Evolutionary conservation across 2,329 filamentous ascomycete genomes (phyloP).

Genomic region (Hypoxylon sp.): DNA sequence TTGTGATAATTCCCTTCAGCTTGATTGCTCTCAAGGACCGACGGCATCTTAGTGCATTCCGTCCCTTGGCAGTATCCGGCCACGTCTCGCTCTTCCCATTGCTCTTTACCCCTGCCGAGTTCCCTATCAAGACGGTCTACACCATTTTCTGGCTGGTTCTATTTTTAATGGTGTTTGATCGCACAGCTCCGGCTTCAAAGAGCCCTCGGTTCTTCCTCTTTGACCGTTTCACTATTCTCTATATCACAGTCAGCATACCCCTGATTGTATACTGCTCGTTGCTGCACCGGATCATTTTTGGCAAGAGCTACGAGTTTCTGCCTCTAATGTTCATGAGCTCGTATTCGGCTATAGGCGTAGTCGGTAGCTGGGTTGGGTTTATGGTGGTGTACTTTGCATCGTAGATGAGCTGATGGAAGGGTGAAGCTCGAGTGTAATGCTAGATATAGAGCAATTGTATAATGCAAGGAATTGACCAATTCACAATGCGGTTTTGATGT

Average conservation of each 20-base stretch:
- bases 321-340: conserved; percentile 98
- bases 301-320: conserved; percentile 86
- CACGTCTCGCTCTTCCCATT: conserved; percentile 96
- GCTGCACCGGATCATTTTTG: conserved; percentile 86
- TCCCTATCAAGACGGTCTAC: conserved; percentile 93
- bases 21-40: conserved; percentile 91
- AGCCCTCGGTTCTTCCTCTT: conserved; percentile 88
- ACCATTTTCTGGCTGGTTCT: conserved; percentile 91
- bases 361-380: conserved; percentile 96
- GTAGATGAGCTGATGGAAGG: conserved; percentile 49
- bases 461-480: conserved; percentile 39
- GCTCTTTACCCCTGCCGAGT: conserved; percentile 91
- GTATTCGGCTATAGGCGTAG: conserved; percentile 93
- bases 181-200: conserved; percentile 85
- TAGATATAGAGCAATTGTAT: conserved; percentile 33
- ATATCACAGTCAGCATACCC: conserved; percentile 90
- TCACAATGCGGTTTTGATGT: conserved; percentile 6
- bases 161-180: conserved; percentile 89
- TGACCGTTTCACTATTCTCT: conserved; percentile 90
- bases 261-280: conserved; percentile 91
- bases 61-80: conserved; percentile 90
- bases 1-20: conserved; percentile 96
- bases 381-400: conserved; percentile 88
- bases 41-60: conserved; percentile 90
- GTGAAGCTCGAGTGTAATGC: conserved; percentile 18